Base-by-base conservation (phyloP, 169 alveolate genomes). In the Plasmodium vinckei region DNA sequence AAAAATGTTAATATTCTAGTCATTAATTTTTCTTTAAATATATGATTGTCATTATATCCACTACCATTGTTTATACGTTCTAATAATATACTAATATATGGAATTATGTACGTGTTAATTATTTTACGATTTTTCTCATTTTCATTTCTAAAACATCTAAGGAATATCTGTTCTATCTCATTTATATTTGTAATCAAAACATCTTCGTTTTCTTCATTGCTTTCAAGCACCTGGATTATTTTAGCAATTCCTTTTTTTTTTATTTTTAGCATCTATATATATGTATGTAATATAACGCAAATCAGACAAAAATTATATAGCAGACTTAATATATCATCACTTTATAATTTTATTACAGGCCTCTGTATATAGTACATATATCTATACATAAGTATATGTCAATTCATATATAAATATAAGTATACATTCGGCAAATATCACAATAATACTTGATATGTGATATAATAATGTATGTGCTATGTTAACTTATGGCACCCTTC, bases 141-240 rank as follows among this genome's bases (percentile, higher is more conserved):
- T 49, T 77, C 88, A 77, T 77, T 77, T 10, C 25, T 77, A 49
- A 77, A 63, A 33, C 88, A 77, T 25, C 63, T 68, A 25, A 77
- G 65, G 75, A 77, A 77, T 61, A 77, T 77, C 33, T 77, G 88
- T n/a, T 77, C 88, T 51, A 77, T 53, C 39, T 77, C 88, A 39
- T 63, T 77, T 67, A 77, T 77, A 44, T 49, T 17, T 21, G 57
- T 53, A 56, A 23, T 27, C 23, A 77, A 46, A 10, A 13, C 65
- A 46, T 77, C 44, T 49, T 77, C 88, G 46, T 53, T 73, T 72
- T 72, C 72, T 49, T 77, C 88, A 39, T 77, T 64, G 27, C 27
- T 64, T 51, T 77, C 88, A 25, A 77, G 88, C 4, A 77, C 39
- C 56, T 77, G 63, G 17, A 77, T 77, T n/a, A 53, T 53, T 64